Evolutionary conservation across 257 asterid species (phyloP), one percentile per base, ranked within the genome.

Genomic region (Nicotiana knightiana): DNA sequence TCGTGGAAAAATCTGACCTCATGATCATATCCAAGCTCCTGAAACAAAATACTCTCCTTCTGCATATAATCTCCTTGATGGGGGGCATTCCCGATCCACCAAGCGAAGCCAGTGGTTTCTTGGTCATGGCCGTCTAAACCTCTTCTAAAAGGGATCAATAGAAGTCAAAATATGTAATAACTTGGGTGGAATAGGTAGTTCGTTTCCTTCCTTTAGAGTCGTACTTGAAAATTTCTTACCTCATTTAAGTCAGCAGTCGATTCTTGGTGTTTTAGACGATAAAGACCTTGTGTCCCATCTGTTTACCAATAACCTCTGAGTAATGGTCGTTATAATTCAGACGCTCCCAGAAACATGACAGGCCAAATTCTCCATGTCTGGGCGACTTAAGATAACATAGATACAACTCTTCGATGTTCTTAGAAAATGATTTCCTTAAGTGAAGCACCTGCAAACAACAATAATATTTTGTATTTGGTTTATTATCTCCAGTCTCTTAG

Each of bases 291-390:
- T 86, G 86, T 66, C 89, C 91, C 70, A 85, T 81, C 82, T 84
- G 88, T 80, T 86, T 83, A 75, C 79, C 87, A 87, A 88, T 79
- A 80, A 86, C 83, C 67, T 92, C 91, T 39, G 90, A 85, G 73
- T 96, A 92, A 82, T 91, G 90, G 71, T 90, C 95, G 6, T 94
- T 96, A 79, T 85, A 90, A 61, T 94, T 90, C 70, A 96, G 96
- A 86, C 70, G 86, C 82, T 92, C 97, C 99, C 99, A 96, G 86
- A 96, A 92, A 88, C 89, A 88, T 64, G 93, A 83, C 63, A 93
- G 80, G 43, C 97, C 90, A 35, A 86, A 87, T 81, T 93, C 97
- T 9, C 90, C 90, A 17, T 92, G 97, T 82, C 90, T 94, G 65
- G 97, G 97, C 33, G 93, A 89, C 84, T 86, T 92, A 82, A 90